Percentiles rank a stretch among this genome's conserved stretches.
Conservation (phyloP, 305 asterid species). For the Fraxinus paxiana region DNA sequence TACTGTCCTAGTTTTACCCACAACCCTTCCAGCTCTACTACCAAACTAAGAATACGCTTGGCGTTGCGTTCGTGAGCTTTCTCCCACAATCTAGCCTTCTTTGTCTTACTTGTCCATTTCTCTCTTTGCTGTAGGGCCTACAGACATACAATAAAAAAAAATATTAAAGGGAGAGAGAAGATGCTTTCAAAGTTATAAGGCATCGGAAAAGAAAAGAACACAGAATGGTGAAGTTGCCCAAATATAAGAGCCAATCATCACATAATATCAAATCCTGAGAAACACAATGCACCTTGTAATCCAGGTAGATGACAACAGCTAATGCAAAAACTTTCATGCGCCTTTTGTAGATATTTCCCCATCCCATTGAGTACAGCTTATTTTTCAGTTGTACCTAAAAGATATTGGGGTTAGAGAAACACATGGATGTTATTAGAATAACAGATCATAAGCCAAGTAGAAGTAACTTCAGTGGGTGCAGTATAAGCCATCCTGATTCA, state of each 20-base stretch:
- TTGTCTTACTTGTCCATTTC: slow-evolving; percentile 66
- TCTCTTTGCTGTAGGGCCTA: slow-evolving; percentile 82
- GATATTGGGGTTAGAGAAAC: slow-evolving; percentile 25
- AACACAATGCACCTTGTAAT: slow-evolving; percentile 66
- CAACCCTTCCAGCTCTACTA: slow-evolving; percentile 83
- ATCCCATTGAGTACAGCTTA: slow-evolving; percentile 58
- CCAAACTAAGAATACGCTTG: slow-evolving; percentile 70
- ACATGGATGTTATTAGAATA: slow-evolving; percentile 19
- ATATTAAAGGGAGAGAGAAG: slow-evolving; percentile 17
- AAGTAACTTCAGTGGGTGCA: not conserved
- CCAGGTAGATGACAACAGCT: slow-evolving; percentile 76
- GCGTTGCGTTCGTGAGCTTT: slow-evolving; percentile 96
- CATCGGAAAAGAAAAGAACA: slow-evolving; percentile 18
- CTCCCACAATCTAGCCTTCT: slow-evolving; percentile 75
- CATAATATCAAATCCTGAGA: slow-evolving; percentile 20
- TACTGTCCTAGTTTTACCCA: slow-evolving; percentile 99
- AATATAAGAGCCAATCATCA: slow-evolving; percentile 17
- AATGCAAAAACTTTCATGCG: slow-evolving; percentile 78
- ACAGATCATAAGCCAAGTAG: not conserved
- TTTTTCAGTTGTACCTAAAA: slow-evolving; percentile 21
- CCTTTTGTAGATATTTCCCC: slow-evolving; percentile 85
- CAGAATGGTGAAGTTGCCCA: slow-evolving; percentile 9
- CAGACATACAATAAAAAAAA: slow-evolving; percentile 16
- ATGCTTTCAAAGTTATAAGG: slow-evolving; percentile 21
- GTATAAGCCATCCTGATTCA: slow-evolving; percentile 6